phyloP scores from a whole-genome alignment of 805 yeast genomes.

The Candida ficus region DNA sequence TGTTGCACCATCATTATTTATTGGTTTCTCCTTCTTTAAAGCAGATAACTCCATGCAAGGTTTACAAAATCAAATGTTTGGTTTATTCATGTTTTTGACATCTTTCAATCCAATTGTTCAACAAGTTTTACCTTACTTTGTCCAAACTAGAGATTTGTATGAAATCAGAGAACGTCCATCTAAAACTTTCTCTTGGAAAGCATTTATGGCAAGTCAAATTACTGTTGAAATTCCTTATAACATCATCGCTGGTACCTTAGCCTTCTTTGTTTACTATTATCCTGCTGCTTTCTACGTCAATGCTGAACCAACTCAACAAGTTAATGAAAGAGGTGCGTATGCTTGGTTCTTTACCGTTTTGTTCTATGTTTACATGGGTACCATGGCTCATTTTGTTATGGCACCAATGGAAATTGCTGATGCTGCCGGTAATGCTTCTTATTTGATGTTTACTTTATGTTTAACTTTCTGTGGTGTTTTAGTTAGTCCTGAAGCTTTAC shows the following conservation, averaged over 20 bases:
- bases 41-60: conserved; percentile 62
- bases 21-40: conserved; percentile 71
- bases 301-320: conserved; percentile 45
- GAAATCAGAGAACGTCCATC: conserved; percentile 75
- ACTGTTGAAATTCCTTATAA: conserved; percentile 66
- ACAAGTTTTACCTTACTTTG: conserved; percentile 60
- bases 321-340: conserved; percentile 47
- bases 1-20: conserved; percentile 53
- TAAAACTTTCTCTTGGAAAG: conserved; percentile 62
- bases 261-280: conserved; percentile 61
- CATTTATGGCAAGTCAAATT: conserved; percentile 57
- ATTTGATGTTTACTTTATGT: conserved; percentile 51
- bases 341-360: conserved; percentile 39
- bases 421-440: conserved; percentile 58
- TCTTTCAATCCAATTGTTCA: conserved; percentile 52
- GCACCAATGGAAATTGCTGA: conserved; percentile 55
- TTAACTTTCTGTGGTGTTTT: conserved; percentile 75
- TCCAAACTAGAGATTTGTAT: conserved; percentile 57
- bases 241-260: conserved; percentile 52
- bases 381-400: conserved; percentile 51
- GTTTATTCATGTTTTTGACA: conserved; percentile 63
- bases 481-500: conserved; percentile 46
- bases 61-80: conserved; percentile 78
- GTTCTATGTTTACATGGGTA: conserved; percentile 44
- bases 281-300: conserved; percentile 57